Percentiles rank a stretch among this genome's conserved stretches.
These are phyloP conservation scores for Suillus fuscotomentosus DNA, from an alignment of 768 basidiomycete species.

Conservation along the genomic window DNA sequence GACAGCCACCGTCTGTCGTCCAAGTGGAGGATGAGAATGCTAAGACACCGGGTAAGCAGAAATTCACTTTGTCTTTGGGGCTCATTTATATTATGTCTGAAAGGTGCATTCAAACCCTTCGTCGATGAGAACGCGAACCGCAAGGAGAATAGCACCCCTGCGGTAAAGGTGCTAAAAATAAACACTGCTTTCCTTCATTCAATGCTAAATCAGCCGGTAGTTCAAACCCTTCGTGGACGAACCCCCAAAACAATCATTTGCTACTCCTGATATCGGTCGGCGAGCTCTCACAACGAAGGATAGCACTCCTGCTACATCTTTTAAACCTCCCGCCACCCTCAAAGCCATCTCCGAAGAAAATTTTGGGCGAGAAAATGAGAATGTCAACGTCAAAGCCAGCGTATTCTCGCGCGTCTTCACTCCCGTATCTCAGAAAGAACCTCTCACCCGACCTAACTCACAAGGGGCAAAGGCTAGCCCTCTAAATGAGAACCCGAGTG, in stretches of 20 bases:
- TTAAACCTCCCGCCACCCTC: slow-evolving; percentile 25
- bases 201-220: slow-evolving; percentile 33
- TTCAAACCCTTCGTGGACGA: slow-evolving; percentile 69
- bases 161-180: slow-evolving; percentile 15
- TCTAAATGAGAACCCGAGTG: slow-evolving; percentile 15
- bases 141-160: slow-evolving; percentile 41
- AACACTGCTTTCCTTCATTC: neutral
- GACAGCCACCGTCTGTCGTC: slow-evolving; percentile 34
- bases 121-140: slow-evolving; percentile 56
- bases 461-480: slow-evolving; percentile 15
- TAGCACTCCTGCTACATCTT: slow-evolving; percentile 17
- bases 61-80: slow-evolving; percentile 15
- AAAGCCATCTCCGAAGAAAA: slow-evolving; percentile 37
- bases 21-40: slow-evolving; percentile 29
- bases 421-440: slow-evolving; percentile 46
- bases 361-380: slow-evolving; percentile 11
- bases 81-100: slow-evolving; percentile 9
- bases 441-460: slow-evolving; percentile 22
- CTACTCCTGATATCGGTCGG: slow-evolving; percentile 30
- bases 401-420: slow-evolving; percentile 68
- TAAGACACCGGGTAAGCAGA: slow-evolving; percentile 38
- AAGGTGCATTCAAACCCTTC: slow-evolving; percentile 57
- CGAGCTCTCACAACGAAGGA: slow-evolving; percentile 41
- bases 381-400: slow-evolving; percentile 22
- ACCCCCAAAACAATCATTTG: slow-evolving; percentile 40